A percentile compares a stretch with the other conserved stretches of the same genome.
phyloP scores from a whole-genome alignment of 129 eudicot species.

The Flaveria linearis region DNA sequence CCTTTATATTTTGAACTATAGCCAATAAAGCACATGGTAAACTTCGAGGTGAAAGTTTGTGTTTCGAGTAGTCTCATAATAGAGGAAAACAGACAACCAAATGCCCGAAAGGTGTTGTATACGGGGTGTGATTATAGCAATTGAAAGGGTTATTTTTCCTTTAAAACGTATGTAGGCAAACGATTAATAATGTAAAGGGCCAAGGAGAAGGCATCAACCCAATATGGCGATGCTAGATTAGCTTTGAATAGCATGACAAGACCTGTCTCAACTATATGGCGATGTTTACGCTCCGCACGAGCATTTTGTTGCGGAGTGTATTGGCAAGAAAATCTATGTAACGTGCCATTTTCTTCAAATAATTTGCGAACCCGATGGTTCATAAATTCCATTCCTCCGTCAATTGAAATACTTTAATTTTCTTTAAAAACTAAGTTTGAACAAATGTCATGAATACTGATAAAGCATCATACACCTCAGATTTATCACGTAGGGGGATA shows the following conservation, averaged over 20 bases:
- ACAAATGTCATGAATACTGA: too few species aligned
- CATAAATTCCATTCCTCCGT: too few species aligned
- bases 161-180: background rate
- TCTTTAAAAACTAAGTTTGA: too few species aligned
- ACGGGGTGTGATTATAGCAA: too few species aligned
- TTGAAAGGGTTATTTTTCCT: background rate
- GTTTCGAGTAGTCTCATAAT: background rate
- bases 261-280: background rate
- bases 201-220: background rate
- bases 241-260: background rate
- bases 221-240: background rate
- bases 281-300: background rate
- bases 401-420: too few species aligned
- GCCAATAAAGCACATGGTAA: background rate
- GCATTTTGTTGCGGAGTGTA: too few species aligned
- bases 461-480: too few species aligned
- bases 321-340: too few species aligned
- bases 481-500: too few species aligned
- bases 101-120: background rate
- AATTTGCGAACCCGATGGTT: too few species aligned
- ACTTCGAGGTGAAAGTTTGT: background rate
- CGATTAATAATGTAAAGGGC: background rate
- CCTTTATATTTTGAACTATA: background rate
- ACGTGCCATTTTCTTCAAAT: too few species aligned
- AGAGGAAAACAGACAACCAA: background rate